A percentile compares a stretch with the other conserved stretches of the same genome.
Conservation (phyloP, 75 land plant genomes). For the Picea glauca region DNA sequence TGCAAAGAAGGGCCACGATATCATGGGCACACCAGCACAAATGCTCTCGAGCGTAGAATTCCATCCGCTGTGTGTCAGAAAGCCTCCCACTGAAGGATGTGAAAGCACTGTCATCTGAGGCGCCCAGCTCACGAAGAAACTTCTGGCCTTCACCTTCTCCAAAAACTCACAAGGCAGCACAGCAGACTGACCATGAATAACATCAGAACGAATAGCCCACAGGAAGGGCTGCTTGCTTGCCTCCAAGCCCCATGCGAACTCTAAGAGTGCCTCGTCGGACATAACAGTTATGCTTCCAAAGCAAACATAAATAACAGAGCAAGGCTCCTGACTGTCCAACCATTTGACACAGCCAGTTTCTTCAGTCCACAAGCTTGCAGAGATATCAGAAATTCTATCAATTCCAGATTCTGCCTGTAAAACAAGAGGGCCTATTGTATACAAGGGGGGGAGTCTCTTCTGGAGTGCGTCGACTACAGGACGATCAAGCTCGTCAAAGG, state of each 20-base stretch:
- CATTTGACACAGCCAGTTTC: constrained; percentile 14
- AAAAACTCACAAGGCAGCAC: constrained; percentile 7
- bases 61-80: constrained; percentile 56
- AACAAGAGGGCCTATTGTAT: constrained; percentile 11
- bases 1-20: constrained; percentile 46
- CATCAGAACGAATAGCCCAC: constrained; percentile 26
- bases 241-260: constrained; percentile 30
- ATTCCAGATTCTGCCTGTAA: background rate
- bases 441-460: background rate
- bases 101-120: constrained; percentile 34
- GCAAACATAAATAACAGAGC: constrained; percentile 12
- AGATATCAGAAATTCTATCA: background rate
- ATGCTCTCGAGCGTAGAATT: constrained; percentile 43
- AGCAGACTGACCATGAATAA: constrained; percentile 15
- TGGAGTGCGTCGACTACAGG: background rate
- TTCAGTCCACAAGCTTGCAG: constrained; percentile 11
- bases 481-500: constrained; percentile 4
- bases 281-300: constrained; percentile 27
- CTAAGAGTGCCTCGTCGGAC: constrained; percentile 2
- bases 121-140: constrained; percentile 26
- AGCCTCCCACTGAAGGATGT: constrained; percentile 40
- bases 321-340: constrained; percentile 7
- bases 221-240: constrained; percentile 20
- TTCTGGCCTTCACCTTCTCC: constrained; percentile 5
- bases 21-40: constrained; percentile 39